Evolutionary conservation across 306 rosid species (phyloP).

Genomic region (Trichosanthes cucumerina): DNA sequence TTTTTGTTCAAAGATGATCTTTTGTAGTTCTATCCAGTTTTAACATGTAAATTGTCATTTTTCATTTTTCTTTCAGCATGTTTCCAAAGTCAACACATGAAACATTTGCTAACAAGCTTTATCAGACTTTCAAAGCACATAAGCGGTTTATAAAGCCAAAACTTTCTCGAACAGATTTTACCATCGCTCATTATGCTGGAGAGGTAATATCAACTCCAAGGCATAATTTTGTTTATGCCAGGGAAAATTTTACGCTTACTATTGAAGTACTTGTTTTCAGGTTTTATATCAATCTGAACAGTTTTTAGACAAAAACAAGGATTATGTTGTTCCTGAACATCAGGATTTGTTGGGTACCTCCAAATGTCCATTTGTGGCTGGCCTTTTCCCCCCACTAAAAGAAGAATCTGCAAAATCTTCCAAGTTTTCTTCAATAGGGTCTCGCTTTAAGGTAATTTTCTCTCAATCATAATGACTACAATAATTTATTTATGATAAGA

Average conservation of each 20-base stretch:
- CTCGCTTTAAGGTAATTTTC: conserved; percentile 81
- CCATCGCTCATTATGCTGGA: conserved; percentile 90
- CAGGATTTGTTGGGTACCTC: conserved; percentile 87
- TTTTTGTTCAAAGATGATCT: background rate
- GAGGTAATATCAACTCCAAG: conserved; percentile 46
- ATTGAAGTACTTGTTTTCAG: conserved; percentile 37
- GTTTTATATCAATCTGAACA: conserved; percentile 86
- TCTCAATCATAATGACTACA: background rate
- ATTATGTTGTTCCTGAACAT: conserved; percentile 91
- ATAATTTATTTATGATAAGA: background rate
- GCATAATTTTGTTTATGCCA: conserved; percentile 14
- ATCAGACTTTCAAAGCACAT: conserved; percentile 84
- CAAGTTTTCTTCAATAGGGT: conserved; percentile 91
- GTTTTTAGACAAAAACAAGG: conserved; percentile 99
- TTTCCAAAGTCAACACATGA: conserved; percentile 99
- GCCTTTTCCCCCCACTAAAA: conserved; percentile 93
- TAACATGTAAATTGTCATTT: conserved; percentile 7
- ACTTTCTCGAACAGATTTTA: conserved; percentile 90
- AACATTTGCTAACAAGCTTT: conserved; percentile 95
- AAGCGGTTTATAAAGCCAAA: conserved; percentile 96
- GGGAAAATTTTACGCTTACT: conserved; percentile 17
- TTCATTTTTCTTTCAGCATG: conserved; percentile 64
- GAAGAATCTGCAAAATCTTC: conserved; percentile 90
- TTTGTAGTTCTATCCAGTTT: conserved; percentile 12
- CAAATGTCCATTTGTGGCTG: conserved; percentile 86